phyloP scores from a whole-genome alignment of 495 filamentous ascomycete genomes.

The Hapsidospora chrysogenum region DNA sequence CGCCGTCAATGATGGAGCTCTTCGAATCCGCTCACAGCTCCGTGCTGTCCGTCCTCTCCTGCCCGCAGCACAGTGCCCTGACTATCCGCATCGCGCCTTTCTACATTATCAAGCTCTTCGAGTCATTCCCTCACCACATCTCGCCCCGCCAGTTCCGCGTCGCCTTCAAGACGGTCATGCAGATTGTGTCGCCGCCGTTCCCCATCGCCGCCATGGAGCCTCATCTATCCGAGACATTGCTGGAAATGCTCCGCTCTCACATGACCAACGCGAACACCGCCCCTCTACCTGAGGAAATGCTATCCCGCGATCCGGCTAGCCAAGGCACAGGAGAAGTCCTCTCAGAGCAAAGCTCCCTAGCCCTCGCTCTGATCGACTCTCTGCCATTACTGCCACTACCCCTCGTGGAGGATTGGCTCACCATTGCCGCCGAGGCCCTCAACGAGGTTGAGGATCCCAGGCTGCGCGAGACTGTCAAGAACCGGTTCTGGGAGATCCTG shows the following conservation, averaged over 20 bases:
- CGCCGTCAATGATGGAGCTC: conserved; percentile 40
- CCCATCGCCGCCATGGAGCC: conserved; percentile 54
- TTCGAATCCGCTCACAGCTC: conserved; percentile 89
- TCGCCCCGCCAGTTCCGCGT: conserved; percentile 83
- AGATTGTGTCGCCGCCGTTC: conserved; percentile 70
- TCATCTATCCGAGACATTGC: conserved; percentile 55
- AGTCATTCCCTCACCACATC: conserved; percentile 67
- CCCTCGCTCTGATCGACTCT: conserved; percentile 67
- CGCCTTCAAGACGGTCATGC: conserved; percentile 79
- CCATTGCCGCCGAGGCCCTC: conserved; percentile 51
- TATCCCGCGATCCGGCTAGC: not conserved
- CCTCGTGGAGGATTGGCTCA: conserved; percentile 47
- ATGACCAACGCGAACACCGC: conserved; percentile 36
- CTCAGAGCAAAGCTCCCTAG: conserved; percentile 69
- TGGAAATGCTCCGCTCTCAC: conserved; percentile 66
- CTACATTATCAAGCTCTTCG: conserved; percentile 73
- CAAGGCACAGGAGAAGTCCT: conserved; percentile 16
- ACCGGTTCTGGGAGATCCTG: conserved; percentile 73
- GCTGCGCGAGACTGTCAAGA: conserved; percentile 49
- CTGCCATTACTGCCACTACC: conserved; percentile 55
- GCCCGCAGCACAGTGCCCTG: conserved; percentile 56
- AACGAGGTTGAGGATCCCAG: conserved; percentile 39
- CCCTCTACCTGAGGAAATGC: conserved; percentile 12
- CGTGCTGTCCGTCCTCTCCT: conserved; percentile 66
- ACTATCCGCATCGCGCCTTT: conserved; percentile 62